Percentiles rank a stretch among this genome's conserved stretches.
These are phyloP conservation scores for Colletotrichum magnum DNA, from an alignment of 2,329 filamentous ascomycete genomes.

Conservation along the genomic window DNA sequence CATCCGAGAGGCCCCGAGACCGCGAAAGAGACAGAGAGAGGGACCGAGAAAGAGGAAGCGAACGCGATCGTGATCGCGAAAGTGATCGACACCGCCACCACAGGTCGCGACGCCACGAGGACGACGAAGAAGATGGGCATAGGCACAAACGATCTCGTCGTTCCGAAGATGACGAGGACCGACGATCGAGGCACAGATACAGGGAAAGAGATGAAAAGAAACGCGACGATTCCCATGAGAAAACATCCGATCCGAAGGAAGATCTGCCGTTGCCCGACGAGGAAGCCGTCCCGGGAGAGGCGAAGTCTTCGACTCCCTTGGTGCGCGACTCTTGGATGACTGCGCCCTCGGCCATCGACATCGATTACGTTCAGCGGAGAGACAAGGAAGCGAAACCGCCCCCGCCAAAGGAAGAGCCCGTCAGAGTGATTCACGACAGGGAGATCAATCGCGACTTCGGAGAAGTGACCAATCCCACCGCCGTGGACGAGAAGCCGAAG, in stretches of 20 bases:
- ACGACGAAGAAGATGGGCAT: constrained; percentile 68
- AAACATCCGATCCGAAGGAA: constrained; percentile 62
- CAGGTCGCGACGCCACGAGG: constrained; percentile 53
- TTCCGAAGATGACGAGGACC: constrained; percentile 64
- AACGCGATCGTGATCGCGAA: constrained; percentile 48
- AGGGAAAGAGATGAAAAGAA: constrained; percentile 41
- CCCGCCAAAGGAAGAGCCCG: constrained; percentile 70
- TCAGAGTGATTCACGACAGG: constrained; percentile 81
- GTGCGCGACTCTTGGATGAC: constrained; percentile 94
- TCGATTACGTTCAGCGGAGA: constrained; percentile 83
- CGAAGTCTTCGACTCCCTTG: constrained; percentile 55
- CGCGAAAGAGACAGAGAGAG: constrained; percentile 40
- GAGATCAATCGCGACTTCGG: constrained; percentile 81
- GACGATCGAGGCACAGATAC: constrained; percentile 46
- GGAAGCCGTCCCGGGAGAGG: constrained; percentile 46
- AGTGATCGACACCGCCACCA: constrained; percentile 50
- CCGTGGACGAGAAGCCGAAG: constrained; percentile 64
- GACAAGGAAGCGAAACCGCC: constrained; percentile 68
- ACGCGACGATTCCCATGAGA: constrained; percentile 50
- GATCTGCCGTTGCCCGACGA: constrained; percentile 67
- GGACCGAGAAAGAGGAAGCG: constrained; percentile 44
- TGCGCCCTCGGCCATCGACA: constrained; percentile 79
- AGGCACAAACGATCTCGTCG: constrained; percentile 76
- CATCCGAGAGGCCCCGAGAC: constrained; percentile 44
- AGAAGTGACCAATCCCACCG: constrained; percentile 71